phyloP scores from a whole-genome alignment of 2,329 filamentous ascomycete genomes.

The Colletotrichum sp. region DNA sequence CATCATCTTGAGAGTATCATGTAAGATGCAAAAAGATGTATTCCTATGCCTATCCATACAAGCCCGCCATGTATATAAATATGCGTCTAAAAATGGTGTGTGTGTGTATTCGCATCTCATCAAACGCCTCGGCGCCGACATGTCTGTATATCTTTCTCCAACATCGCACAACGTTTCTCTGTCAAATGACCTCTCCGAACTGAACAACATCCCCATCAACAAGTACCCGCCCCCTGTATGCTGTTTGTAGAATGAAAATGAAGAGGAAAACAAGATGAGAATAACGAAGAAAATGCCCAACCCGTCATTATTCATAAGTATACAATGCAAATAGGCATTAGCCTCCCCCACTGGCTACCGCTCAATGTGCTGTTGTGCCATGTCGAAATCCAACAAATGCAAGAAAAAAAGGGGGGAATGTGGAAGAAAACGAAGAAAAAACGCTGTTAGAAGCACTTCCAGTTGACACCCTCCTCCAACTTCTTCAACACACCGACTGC shows the following conservation, averaged over 20 bases:
- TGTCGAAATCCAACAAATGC: background rate
- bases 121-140: background rate
- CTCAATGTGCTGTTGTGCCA: constrained; percentile 2
- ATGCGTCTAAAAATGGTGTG: background rate
- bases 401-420: background rate
- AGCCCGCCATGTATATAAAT: background rate
- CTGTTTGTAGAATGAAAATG: background rate
- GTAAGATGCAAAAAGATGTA: background rate
- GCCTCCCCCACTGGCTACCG: background rate
- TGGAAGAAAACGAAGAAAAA: background rate
- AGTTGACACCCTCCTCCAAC: constrained; percentile 45
- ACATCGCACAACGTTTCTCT: background rate
- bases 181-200: background rate
- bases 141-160: background rate
- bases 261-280: background rate
- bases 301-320: background rate
- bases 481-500: constrained; percentile 56
- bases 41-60: background rate
- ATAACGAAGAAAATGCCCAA: background rate
- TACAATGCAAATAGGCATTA: constrained; percentile 11
- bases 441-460: constrained; percentile 12
- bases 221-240: background rate
- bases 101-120: background rate
- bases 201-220: background rate
- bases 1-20: background rate